Base-by-base conservation (phyloP, 805 yeast genomes). In the Ogataea pilisensis region DNA sequence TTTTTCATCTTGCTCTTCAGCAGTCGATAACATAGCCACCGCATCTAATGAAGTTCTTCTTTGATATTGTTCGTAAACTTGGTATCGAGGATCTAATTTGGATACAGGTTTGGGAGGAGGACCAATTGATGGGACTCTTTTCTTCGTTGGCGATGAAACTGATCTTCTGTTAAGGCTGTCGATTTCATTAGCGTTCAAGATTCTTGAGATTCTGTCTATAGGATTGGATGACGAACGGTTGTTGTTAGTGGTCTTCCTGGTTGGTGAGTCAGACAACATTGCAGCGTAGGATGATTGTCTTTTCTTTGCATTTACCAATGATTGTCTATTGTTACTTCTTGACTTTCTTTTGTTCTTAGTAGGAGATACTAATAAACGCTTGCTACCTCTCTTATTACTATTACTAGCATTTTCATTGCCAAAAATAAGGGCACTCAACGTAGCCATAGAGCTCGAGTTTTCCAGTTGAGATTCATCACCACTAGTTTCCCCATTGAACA, bases 401-500 rank as follows among this genome's bases (percentile, higher is more conserved):
- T 17, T 46, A 25, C 38, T 54, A 2, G 42, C 34, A 22, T 51
- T n/a, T n/a, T n/a, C n/a, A n/a, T n/a, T n/a, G n/a, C n/a, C 61
- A 32, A 57, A 64, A 26, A 66, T 66, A 27, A 68, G 62, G 25
- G 80, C 80, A 44, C 79, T 80, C 54, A 61, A 50, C 13, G 60
- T 60, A 0, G 80, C 82, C 28, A 69, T 79, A n/a, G 69, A 67
- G 16, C 80, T 76, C 2, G 68, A 55, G 18, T 46, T 44, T 38
- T 55, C 45, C 11, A 60, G 41, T 17, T 50, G 39, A 18, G 43
- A 29, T 33, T 43, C 41, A 2, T 29, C 17, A n/a, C 44, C 42
- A 49, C n/a, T n/a, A n/a, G 72, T 74, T 54, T 82, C 89, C 59
- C 82, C 84, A 52, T 77, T 83, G 68, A 84, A 84, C 43, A 84